Evolutionary conservation across 1,139 yeast genomes (phyloP), one percentile per base, ranked within the genome.

Genomic region (Maudiozyma humilis): DNA sequence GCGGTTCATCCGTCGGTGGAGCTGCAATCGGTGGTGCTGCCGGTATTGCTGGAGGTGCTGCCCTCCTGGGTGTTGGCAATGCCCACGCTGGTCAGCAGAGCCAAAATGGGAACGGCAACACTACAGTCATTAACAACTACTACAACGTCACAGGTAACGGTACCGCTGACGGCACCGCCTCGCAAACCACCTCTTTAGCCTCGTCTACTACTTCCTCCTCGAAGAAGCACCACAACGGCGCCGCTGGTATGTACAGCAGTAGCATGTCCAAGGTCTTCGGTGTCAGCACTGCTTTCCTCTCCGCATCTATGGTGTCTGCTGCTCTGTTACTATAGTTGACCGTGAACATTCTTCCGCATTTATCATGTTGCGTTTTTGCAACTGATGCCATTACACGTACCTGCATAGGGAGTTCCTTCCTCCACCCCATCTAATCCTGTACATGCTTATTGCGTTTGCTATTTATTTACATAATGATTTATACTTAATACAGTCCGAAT

Each of bases 21-120:
- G 46, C 35, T 17, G 14, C 31, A 17, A 1, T 19, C 12, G 45
- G 42, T 34, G 42, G 39, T 29, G 44, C 44, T n/a, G 40, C 37
- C 7, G 16, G n/a, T n/a, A n/a, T n/a, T n/a, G n/a, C n/a, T n/a
- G n/a, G 13, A 17, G 36, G 36, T 34, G 36, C 25, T 34, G 44
- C 42, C 20, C 30, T 29, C 15, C 33, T 40, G 5, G 41, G 27
- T 17, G 44, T 34, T 34, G 14, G 25, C 25, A 16, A 35, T 13
- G 18, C 25, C 4, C 14, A 5, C 25, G 12, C 36, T n/a, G 38
- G 29, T 19, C n/a, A 19, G n/a, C n/a, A n/a, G n/a, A n/a, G n/a
- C n/a, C n/a, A 10, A 27, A 27, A 10, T 10, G 13, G 12, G 12
- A 27, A 13, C 12, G 31, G 10, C 31, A 27, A n/a, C n/a, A n/a